Evolutionary conservation across 1,284 basidiomycete species (phyloP), one percentile per base, ranked within the genome.

Genomic region (Austroboletus novae-zelandiae): DNA sequence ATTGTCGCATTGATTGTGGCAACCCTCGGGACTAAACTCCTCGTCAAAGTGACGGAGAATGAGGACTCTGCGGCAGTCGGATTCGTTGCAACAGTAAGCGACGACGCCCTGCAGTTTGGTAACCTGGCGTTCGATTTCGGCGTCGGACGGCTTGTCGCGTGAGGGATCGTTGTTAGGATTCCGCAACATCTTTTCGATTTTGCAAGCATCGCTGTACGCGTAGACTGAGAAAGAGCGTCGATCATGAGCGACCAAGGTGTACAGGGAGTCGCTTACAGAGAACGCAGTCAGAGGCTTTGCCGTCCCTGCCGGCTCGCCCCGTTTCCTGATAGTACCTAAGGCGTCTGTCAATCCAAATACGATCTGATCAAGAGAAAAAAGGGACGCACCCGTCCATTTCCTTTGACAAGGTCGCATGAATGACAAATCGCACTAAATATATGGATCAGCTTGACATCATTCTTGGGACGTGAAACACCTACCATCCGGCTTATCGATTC

Each of bases 401-500:
- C 47, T 77, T 77, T 2, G 91, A 89, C 17, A 90, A 56, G 11
- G 80, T 77, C 52, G 86, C 79, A 61, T 94, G 91, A 47, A 93
- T 83, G 45, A 94, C 89, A 61, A 79, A 89, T 53, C 86, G 83
- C 9, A 89, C 90, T 86, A 18, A 32, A 23, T 2, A 23, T 23
- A 23, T 5, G 43, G 17, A 47, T 52, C 40, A 51, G 41, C 10
- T n/a, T 34, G 8, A 47, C 36, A n/a, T 40, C n/a, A 9, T 17
- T 23, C 5, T 5, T 8, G n/a, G 18, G 36, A 15, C 1, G 15
- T 9, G 14, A 32, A 35, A 41, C 2, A 52, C 75, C 50, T 60
- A 84, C 83, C 83, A 59, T 92, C 81, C 0, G 85, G 71, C 66
- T 98, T 98, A 71, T 98, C 94, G 53, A 98, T 95, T 15, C 95